Evolutionary conservation across 2,329 filamentous ascomycete genomes (phyloP).

Genomic region (Apiospora koreana): DNA sequence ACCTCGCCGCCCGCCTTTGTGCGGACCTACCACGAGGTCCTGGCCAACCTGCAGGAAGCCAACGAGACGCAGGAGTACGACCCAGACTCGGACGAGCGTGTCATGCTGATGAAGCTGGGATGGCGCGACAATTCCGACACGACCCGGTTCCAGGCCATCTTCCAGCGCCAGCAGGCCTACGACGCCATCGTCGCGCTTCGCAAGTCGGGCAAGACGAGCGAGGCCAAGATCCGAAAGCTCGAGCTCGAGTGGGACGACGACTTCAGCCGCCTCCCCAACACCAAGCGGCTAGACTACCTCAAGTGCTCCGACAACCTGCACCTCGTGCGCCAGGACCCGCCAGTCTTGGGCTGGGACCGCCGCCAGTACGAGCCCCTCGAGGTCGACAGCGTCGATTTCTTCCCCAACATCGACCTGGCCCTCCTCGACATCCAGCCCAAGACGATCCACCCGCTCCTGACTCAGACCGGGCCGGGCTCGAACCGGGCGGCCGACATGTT

Average conservation of each 20-base stretch:
- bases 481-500: constrained; percentile 50
- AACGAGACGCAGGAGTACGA: constrained; percentile 20
- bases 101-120: constrained; percentile 16
- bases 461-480: constrained; percentile 42
- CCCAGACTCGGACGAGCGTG: constrained; percentile 20
- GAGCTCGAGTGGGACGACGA: constrained; percentile 4
- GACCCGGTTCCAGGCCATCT: background rate
- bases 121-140: constrained; percentile 25
- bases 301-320: constrained; percentile 55
- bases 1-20: constrained; percentile 17
- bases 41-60: constrained; percentile 25
- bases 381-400: constrained; percentile 62
- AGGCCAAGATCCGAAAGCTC: constrained; percentile 4
- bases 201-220: constrained; percentile 4
- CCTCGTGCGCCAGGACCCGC: constrained; percentile 48
- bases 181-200: background rate
- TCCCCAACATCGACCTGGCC: constrained; percentile 56
- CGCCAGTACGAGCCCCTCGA: constrained; percentile 70
- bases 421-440: constrained; percentile 71
- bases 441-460: constrained; percentile 48
- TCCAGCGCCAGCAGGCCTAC: constrained; percentile 32
- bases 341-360: constrained; percentile 67
- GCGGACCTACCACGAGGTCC: constrained; percentile 27
- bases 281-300: constrained; percentile 37
- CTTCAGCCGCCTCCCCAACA: constrained; percentile 29